Evolutionary conservation across 768 basidiomycete species (phyloP).

Genomic region (Boletellus ananiceps): DNA sequence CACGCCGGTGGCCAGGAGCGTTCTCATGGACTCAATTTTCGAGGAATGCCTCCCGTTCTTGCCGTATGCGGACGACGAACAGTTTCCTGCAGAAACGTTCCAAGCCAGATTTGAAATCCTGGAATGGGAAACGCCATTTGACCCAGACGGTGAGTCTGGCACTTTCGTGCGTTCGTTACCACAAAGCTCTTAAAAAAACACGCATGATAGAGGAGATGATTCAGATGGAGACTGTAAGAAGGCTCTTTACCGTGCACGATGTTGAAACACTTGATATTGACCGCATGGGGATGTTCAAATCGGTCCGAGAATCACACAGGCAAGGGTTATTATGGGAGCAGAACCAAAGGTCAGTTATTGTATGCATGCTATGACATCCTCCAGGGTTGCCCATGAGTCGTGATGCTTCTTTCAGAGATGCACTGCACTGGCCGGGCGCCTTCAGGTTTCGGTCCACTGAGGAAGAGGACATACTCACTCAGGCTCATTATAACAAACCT

Average conservation of each 20-base stretch:
- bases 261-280: conserved; percentile 38
- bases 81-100: conserved; percentile 31
- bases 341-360: conserved; percentile 36
- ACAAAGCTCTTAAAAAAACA: too few relatives aligned
- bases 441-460: neutral
- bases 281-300: conserved; percentile 23
- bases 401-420: conserved; percentile 30
- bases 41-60: conserved; percentile 28
- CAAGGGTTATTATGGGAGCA: conserved; percentile 41
- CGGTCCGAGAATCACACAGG: conserved; percentile 20
- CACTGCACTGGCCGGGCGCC: conserved; percentile 35
- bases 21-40: conserved; percentile 7
- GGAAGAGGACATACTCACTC: conserved; percentile 1
- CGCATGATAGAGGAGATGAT: conserved; percentile 43
- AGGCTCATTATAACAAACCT: conserved; percentile 18
- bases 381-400: too few relatives aligned
- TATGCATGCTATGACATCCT: neutral
- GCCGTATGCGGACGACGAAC: conserved; percentile 45
- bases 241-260: conserved; percentile 30
- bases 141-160: conserved; percentile 46
- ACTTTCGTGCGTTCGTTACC: neutral
- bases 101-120: conserved; percentile 24
- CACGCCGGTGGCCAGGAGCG: conserved; percentile 37
- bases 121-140: conserved; percentile 37
- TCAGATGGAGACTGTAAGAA: conserved; percentile 40